These are phyloP conservation scores for Tinospora cordifolia DNA, from an alignment of 164 flowering plant genomes.

Conservation along the genomic window DNA sequence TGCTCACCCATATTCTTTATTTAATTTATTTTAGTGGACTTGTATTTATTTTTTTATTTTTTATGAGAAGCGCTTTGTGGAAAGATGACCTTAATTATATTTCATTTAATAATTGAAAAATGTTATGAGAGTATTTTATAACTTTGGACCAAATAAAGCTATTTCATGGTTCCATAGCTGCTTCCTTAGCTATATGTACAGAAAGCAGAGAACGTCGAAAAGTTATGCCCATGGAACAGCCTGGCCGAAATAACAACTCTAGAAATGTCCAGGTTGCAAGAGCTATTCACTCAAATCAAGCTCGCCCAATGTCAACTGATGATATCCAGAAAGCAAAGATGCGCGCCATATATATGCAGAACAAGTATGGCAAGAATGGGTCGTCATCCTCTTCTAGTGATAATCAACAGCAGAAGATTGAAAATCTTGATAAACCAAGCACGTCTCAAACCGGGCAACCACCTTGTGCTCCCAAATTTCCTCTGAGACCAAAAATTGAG, in stretches of 20 bases:
- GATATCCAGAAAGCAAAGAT: conserved; percentile 95
- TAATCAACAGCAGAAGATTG: conserved; percentile 21
- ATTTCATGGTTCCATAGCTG: neutral
- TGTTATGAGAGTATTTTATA: neutral
- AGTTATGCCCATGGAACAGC: conserved; percentile 84
- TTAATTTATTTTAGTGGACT: neutral
- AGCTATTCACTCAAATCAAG: conserved; percentile 39
- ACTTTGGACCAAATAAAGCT: neutral
- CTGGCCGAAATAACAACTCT: conserved; percentile 47
- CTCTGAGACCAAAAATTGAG: conserved; percentile 29
- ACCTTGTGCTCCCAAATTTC: conserved; percentile 23
- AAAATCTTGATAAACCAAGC: conserved; percentile 24
- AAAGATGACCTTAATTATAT: neutral
- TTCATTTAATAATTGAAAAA: neutral
- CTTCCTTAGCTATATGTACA: conserved; percentile 52
- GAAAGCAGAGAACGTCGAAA: conserved; percentile 74
- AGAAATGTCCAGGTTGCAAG: conserved; percentile 46
- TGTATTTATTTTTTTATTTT: neutral
- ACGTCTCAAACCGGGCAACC: conserved; percentile 18
- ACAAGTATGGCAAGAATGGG: conserved; percentile 55
- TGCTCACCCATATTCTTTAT: neutral
- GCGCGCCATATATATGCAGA: conserved; percentile 80
- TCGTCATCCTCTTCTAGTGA: conserved; percentile 24
- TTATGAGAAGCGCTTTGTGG: neutral
- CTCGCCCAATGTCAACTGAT: conserved; percentile 94